Evolutionary conservation across 768 basidiomycete genomes (phyloP).

Genomic region (Roridomyces roridus): DNA sequence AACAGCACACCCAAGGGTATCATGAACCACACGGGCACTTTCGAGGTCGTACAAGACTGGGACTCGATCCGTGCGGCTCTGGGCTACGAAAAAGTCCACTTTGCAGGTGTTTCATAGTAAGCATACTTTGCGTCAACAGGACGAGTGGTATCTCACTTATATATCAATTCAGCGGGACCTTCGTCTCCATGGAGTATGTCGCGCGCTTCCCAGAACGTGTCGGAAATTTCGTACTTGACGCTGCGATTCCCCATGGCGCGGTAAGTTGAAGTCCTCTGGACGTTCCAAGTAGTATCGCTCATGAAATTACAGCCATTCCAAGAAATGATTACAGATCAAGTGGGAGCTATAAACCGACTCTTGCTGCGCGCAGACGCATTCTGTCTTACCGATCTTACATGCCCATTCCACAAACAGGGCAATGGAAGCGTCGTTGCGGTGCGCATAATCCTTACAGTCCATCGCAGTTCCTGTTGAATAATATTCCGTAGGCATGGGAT

Average conservation of each 20-base stretch:
- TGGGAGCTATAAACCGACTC: constrained; percentile 22
- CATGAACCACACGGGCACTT: constrained; percentile 9
- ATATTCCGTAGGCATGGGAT: not conserved
- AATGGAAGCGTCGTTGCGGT: constrained; percentile 44
- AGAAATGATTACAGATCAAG: constrained; percentile 8
- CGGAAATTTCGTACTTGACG: constrained; percentile 22
- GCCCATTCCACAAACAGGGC: constrained; percentile 25
- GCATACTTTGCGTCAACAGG: no score
- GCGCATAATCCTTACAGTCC: not conserved
- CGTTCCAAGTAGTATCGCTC: not conserved
- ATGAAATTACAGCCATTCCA: not conserved
- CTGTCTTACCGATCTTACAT: constrained; percentile 20
- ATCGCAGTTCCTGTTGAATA: not conserved
- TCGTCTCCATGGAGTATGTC: constrained; percentile 14
- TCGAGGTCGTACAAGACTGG: constrained; percentile 20
- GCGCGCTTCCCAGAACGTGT: constrained; percentile 15
- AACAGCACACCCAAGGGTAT: constrained; percentile 18
- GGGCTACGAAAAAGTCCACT: constrained; percentile 18
- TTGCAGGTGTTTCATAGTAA: constrained; percentile 21
- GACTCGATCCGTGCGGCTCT: constrained; percentile 18
- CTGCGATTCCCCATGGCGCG: constrained; percentile 3
- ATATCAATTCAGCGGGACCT: constrained; percentile 12
- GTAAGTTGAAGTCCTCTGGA: not conserved
- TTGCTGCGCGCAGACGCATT: constrained; percentile 23
- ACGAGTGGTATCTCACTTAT: no score